Percentiles rank a stretch among this genome's conserved stretches.
Conservation (phyloP, 495 filamentous ascomycete species). For the Annulohypoxylon nitens region DNA sequence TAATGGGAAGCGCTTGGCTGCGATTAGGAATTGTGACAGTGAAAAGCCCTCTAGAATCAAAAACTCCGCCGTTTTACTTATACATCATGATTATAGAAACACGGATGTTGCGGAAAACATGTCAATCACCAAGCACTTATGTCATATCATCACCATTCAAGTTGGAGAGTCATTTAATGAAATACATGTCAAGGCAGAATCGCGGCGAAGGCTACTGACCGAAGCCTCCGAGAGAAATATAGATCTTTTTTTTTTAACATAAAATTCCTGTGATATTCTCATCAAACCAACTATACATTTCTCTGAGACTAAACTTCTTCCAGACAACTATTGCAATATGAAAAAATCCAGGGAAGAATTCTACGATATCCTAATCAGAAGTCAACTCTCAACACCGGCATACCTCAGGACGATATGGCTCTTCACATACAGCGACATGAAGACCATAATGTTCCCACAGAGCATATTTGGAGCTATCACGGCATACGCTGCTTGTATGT, state of each 20-base stretch:
- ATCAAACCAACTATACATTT: background rate
- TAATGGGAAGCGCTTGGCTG: conserved; percentile 2
- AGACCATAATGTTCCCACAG: conserved; percentile 16
- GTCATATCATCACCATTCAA: background rate
- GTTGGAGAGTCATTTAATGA: background rate
- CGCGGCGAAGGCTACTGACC: background rate
- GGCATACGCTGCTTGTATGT: conserved; percentile 9
- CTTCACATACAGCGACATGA: conserved; percentile 23
- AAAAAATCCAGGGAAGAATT: background rate
- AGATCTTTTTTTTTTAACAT: background rate
- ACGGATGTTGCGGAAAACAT: background rate
- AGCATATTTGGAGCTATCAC: conserved; percentile 15
- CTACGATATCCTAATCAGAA: conserved; percentile 1
- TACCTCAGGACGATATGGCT: conserved; percentile 16
- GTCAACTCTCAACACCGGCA: background rate
- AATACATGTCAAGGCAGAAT: background rate
- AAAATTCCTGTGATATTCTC: background rate
- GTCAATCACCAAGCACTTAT: background rate
- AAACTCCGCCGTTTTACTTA: background rate
- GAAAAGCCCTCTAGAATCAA: background rate
- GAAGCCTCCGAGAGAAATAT: background rate
- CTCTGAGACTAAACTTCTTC: background rate
- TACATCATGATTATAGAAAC: background rate
- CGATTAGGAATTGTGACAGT: background rate
- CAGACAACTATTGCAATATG: background rate